Evolutionary conservation across 2,329 filamentous ascomycete species (phyloP), one percentile per base, ranked within the genome.

Genomic region (Aureobasidium uvarum): DNA sequence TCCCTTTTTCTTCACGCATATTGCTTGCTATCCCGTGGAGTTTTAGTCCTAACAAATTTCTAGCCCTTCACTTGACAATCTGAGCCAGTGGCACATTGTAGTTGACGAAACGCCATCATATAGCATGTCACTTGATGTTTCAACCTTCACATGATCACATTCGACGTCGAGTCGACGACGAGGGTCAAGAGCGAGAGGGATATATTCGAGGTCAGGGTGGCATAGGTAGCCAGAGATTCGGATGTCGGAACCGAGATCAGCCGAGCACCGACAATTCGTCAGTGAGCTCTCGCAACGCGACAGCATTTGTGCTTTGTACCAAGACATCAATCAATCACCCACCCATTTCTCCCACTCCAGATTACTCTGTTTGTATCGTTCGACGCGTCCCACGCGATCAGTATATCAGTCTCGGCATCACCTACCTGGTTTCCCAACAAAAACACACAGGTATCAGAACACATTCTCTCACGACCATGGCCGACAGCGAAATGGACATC

Each of bases 401-500:
- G 11, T 31, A 8, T 28, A 33, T 20, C 45, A 41, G 5, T 13
- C 31, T 20, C 58, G 51, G 31, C 2, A 39, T 28, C 31, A 38
- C 14, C 31, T 16, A 46, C 16, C 28, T n/a, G 18, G 10, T 60
- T 7, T 0, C 28, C 3, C 2, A 25, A 14, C 6, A 16, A 45
- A 25, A 25, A 39, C 31, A 43, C 41, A 23, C 18, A 38, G 11
- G 13, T 14, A 3, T 11, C 56, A 8, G 28, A 41, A 20, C 43
- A 28, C 25, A 7, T 7, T 41, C 38, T n/a, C 13, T 62, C 33
- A 31, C 33, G 28, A 62, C 64, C 68, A 77, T 76, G 74, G 71
- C 74, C 51, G 75, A 77, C 70, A 72, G 71, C 20, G 72, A 86
- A 67, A 87, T 88, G 85, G 85, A 87, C 39, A 70, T 87, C 66